phyloP scores from a whole-genome alignment of 2,329 filamentous ascomycete species.

The Nothophoma quercina region DNA sequence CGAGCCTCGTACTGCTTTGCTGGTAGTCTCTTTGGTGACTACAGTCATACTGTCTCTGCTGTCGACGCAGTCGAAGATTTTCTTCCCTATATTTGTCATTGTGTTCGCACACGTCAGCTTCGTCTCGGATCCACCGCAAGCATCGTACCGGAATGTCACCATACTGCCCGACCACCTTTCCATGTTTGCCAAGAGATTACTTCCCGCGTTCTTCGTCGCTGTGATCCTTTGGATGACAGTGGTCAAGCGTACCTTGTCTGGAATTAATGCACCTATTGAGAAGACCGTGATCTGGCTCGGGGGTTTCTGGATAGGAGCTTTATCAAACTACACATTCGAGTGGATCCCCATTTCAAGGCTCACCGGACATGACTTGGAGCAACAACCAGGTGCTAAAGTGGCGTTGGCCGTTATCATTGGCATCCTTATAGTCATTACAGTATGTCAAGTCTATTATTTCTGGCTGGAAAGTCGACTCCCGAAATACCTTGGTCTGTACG shows the following conservation, averaged over 20 bases:
- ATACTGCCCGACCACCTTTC: conserved; percentile 58
- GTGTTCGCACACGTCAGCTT: conserved; percentile 89
- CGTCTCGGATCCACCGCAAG: conserved; percentile 81
- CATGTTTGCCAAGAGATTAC: conserved; percentile 77
- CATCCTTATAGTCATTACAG: conserved; percentile 69
- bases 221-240: conserved; percentile 87
- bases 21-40: conserved; percentile 79
- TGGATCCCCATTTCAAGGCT: conserved; percentile 91
- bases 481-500: conserved; percentile 79
- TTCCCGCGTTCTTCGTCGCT: conserved; percentile 85
- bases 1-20: conserved; percentile 80
- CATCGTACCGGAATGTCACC: conserved; percentile 56
- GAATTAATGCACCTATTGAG: conserved; percentile 81
- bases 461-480: conserved; percentile 82
- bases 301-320: conserved; percentile 84
- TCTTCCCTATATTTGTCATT: conserved; percentile 82
- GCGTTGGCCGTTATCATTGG: conserved; percentile 80
- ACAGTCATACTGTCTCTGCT: conserved; percentile 78
- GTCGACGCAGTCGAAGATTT: conserved; percentile 75
- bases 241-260: conserved; percentile 73
- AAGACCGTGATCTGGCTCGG: conserved; percentile 91
- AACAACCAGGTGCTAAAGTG: conserved; percentile 86
- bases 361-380: conserved; percentile 82
- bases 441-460: conserved; percentile 84
- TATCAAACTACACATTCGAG: conserved; percentile 94